Evolutionary conservation across 1,284 basidiomycete species (phyloP).

Genomic region (Cutaneotrichosporon sp.): DNA sequence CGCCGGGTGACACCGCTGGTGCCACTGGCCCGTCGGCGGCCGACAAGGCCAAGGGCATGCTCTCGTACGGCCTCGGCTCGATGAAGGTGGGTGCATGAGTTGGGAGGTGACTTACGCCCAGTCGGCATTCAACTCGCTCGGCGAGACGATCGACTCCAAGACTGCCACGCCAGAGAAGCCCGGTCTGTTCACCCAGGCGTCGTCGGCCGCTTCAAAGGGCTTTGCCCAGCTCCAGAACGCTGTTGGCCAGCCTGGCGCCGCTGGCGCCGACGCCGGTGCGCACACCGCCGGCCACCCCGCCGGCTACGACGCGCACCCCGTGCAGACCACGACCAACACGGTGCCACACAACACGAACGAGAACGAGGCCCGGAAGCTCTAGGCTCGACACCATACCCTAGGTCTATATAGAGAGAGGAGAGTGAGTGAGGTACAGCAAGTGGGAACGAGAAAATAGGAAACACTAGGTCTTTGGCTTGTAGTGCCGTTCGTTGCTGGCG

Average conservation of each 20-base stretch:
- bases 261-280: background rate
- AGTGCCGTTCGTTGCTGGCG: no score
- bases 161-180: slow-evolving; percentile 42
- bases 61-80: slow-evolving; percentile 28
- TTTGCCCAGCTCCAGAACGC: slow-evolving; percentile 27
- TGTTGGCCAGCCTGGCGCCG: slow-evolving; percentile 6
- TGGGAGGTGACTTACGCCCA: slow-evolving; percentile 8
- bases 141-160: slow-evolving; percentile 39
- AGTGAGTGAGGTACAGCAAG: no score
- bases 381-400: background rate
- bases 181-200: slow-evolving; percentile 40
- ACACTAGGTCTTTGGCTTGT: no score
- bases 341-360: slow-evolving; percentile 26
- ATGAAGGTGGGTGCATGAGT: slow-evolving; percentile 25
- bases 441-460: no score
- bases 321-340: slow-evolving; percentile 41
- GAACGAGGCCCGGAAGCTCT: background rate
- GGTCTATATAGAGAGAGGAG: no score
- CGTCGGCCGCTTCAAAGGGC: slow-evolving; percentile 31
- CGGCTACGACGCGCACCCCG: slow-evolving; percentile 12
- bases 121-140: slow-evolving; percentile 37
- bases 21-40: background rate
- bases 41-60: slow-evolving; percentile 29
- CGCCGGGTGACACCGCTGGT: background rate
- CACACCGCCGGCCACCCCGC: no score